Evolutionary conservation across 495 filamentous ascomycete genomes (phyloP).

Genomic region (Hypoxylon rickii): DNA sequence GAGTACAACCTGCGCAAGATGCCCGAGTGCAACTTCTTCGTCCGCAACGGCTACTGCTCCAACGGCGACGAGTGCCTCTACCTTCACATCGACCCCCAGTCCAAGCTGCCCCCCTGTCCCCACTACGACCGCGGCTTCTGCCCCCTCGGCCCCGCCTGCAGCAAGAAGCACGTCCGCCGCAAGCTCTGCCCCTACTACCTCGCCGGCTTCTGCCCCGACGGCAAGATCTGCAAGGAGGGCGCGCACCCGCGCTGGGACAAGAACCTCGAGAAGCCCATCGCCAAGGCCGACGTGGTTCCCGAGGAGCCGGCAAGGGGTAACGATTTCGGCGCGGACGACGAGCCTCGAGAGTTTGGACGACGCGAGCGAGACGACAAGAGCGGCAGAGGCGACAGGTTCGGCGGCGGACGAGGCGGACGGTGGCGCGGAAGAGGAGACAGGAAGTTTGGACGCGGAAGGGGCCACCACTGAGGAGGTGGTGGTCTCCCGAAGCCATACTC

Average conservation of each 20-base stretch:
- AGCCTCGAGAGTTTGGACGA: slow-evolving; percentile 52
- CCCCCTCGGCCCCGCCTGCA: slow-evolving; percentile 81
- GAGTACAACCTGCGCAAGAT: slow-evolving; percentile 98
- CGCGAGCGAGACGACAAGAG: slow-evolving; percentile 56
- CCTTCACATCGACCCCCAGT: slow-evolving; percentile 85
- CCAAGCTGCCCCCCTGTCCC: slow-evolving; percentile 81
- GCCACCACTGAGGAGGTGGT: slow-evolving; percentile 28
- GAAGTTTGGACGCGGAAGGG: slow-evolving; percentile 40
- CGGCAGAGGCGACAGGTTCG: slow-evolving; percentile 41
- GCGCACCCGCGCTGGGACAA: slow-evolving; percentile 82
- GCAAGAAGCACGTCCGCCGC: slow-evolving; percentile 80
- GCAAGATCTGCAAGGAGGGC: slow-evolving; percentile 71
- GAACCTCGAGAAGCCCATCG: slow-evolving; percentile 72
- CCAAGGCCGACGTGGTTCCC: slow-evolving; percentile 63
- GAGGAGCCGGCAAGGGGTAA: slow-evolving; percentile 60
- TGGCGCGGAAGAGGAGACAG: slow-evolving; percentile 43
- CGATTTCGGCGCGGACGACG: slow-evolving; percentile 52
- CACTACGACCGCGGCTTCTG: slow-evolving; percentile 97
- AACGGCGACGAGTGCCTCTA: slow-evolving; percentile 98
- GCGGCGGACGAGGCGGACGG: slow-evolving; percentile 36
- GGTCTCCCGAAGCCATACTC: not conserved
- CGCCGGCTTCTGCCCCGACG: slow-evolving; percentile 93
- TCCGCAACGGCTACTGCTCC: slow-evolving; percentile 86
- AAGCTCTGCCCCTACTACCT: slow-evolving; percentile 84
- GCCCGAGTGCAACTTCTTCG: slow-evolving; percentile 94